Conservation (phyloP, 176 grass and related monocot genomes). For the Poa annua region DNA sequence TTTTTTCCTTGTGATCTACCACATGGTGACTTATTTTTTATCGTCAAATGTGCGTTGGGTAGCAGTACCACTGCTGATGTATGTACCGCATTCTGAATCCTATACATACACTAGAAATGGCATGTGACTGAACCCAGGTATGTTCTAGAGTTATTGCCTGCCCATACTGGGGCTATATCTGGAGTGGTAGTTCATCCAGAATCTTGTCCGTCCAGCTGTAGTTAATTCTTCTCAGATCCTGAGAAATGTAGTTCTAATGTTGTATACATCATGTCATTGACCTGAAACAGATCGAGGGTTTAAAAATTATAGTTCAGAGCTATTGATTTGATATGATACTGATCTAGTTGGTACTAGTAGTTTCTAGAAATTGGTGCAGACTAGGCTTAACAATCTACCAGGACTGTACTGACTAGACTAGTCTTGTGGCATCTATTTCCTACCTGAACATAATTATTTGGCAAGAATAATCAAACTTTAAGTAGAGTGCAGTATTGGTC, state of each 20-base stretch:
- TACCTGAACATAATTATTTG: no score
- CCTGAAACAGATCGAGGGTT: no score
- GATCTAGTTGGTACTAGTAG: no score
- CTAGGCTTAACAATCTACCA: no score
- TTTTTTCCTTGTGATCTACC: slow-evolving; percentile 1
- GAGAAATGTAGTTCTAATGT: neutral
- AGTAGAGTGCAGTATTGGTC: no score
- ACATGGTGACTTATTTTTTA: neutral
- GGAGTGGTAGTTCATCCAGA: neutral
- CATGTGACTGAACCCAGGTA: neutral
- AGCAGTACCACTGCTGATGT: neutral
- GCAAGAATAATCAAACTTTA: no score
- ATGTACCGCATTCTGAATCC: neutral
- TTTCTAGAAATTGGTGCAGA: no score
- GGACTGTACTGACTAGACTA: no score
- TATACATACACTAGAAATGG: slow-evolving; percentile 25
- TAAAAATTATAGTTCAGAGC: no score
- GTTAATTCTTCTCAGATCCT: neutral
- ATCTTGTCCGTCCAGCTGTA: neutral
- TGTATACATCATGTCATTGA: no score
- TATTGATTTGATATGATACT: no score
- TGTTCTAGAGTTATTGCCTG: neutral
- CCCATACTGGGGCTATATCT: neutral
- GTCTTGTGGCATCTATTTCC: no score
- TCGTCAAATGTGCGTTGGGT: neutral